phyloP scores from a whole-genome alignment of 2,329 filamentous ascomycete genomes.

The Nectriaceae sp. region DNA sequence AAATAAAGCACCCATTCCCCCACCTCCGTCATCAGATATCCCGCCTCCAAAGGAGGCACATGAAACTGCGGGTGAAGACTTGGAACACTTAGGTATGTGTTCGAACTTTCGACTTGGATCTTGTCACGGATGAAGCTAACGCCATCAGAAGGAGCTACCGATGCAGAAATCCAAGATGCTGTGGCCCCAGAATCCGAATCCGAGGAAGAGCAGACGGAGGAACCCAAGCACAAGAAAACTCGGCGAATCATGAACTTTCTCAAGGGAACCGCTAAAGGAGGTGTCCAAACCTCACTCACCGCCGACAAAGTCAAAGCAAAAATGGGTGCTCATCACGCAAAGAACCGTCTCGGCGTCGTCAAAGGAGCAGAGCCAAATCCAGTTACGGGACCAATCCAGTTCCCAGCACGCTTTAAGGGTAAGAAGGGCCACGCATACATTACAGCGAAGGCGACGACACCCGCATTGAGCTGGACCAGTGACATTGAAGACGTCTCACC shows the following conservation, averaged over 20 bases:
- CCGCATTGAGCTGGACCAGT: conserved; percentile 66
- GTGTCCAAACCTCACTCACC: conserved; percentile 70
- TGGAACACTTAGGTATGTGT: conserved; percentile 37
- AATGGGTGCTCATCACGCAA: conserved; percentile 57
- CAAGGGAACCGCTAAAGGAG: conserved; percentile 69
- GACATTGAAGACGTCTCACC: conserved; percentile 56
- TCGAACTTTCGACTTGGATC: too few relatives aligned
- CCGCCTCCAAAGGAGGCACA: conserved; percentile 43
- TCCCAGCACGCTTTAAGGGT: conserved; percentile 70
- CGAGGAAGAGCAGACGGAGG: conserved; percentile 43
- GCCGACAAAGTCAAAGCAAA: conserved; percentile 73
- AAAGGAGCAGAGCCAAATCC: conserved; percentile 42
- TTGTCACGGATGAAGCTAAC: conserved; percentile 15
- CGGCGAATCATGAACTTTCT: conserved; percentile 61
- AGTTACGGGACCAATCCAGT: conserved; percentile 71
- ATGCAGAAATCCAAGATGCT: conserved; percentile 67
- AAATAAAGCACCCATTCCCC: conserved; percentile 77
- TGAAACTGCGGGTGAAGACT: conserved; percentile 43
- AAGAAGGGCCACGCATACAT: conserved; percentile 74
- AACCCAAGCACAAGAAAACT: conserved; percentile 44
- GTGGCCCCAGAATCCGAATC: conserved; percentile 47
- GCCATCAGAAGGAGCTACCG: conserved; percentile 47
- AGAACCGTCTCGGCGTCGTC: conserved; percentile 71
- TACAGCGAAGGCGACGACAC: conserved; percentile 64
- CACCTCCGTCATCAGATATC: conserved; percentile 42